Conservation (phyloP, 805 yeast species). For the Saccharomycopsis sp. region DNA sequence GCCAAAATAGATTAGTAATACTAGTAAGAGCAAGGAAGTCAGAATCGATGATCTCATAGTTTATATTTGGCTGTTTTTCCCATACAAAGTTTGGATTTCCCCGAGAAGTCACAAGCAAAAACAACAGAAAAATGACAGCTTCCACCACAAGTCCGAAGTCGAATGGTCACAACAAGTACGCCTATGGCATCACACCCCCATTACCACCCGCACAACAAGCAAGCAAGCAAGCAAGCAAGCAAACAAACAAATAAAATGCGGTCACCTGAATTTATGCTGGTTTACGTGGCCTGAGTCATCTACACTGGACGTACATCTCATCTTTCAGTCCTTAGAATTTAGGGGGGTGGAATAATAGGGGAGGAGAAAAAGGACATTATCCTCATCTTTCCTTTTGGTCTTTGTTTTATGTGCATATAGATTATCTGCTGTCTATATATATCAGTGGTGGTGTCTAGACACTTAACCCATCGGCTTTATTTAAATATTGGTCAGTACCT, state of each 20-base stretch:
- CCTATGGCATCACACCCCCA: not conserved
- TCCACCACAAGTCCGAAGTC: not conserved
- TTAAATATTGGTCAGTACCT: too few relatives aligned
- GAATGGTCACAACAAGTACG: not conserved
- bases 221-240: not conserved
- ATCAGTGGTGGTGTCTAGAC: not conserved
- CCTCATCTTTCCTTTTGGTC: not conserved
- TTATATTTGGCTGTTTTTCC: too few relatives aligned
- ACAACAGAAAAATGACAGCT: not conserved
- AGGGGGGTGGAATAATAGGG: not conserved
- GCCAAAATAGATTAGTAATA: too few relatives aligned
- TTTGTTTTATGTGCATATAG: not conserved
- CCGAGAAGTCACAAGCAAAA: not conserved
- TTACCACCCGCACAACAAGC: too few relatives aligned
- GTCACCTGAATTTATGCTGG: too few relatives aligned
- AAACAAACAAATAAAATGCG: not conserved
- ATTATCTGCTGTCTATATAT: not conserved
- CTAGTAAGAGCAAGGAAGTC: too few relatives aligned
- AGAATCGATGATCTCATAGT: too few relatives aligned
- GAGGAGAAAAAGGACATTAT: not conserved
- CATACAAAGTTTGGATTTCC: too few relatives aligned
- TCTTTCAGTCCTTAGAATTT: not conserved
- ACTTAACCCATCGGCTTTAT: not conserved
- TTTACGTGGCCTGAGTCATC: not conserved
- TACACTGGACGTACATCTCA: not conserved